Base-by-base conservation (phyloP, 805 yeast species). In the Starmerella khaoyaiensis region DNA sequence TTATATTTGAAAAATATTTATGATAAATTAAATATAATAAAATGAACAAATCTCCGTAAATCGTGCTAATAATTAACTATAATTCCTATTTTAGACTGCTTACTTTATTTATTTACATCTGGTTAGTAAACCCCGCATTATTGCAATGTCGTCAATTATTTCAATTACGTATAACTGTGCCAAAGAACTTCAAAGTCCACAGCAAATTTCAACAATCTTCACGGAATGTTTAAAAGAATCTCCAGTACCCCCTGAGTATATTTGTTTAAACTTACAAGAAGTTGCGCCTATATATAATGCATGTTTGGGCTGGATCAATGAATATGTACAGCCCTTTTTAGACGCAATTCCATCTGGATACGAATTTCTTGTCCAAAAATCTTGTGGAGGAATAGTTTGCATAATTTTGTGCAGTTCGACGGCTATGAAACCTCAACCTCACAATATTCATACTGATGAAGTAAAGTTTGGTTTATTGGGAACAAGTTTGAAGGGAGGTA, bases 401-500 rank as follows among this genome's bases (percentile, higher is more conserved):
- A n/a, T n/a, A n/a, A n/a, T n/a, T n/a, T n/a, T n/a, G n/a, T n/a
- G n/a, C n/a, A n/a, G n/a, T n/a, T n/a, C n/a, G n/a, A 45, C 52
- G 15, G 56, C 46, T 4, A 32, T 57, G 21, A 20, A 20, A 21
- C 25, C 17, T 9, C 9, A 10, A 20, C 35, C 35, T 4, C 10
- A 4, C 8, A 12, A 18, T 4, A n/a, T 31, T 16, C 28, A 21
- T 20, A 21, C 27, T 4, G 39, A 48, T 19, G 34, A 42, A 2
- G 42, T 54, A 4, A 30, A 54, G 5, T 52, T 57, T 32, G 94
- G 95, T 2, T 53, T 62, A 37, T 63, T 67, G 6, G 61, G 65
- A 40, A 72, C 87, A 1, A 71, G 75, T 37, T 54, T 80, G 49
- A 86, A 86, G 55, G 94, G 94, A 0, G 86, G 74, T 0, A 74